These are phyloP conservation scores for Astrocystis sublimbata DNA, from an alignment of 495 filamentous ascomycete genomes.

Conservation along the genomic window DNA sequence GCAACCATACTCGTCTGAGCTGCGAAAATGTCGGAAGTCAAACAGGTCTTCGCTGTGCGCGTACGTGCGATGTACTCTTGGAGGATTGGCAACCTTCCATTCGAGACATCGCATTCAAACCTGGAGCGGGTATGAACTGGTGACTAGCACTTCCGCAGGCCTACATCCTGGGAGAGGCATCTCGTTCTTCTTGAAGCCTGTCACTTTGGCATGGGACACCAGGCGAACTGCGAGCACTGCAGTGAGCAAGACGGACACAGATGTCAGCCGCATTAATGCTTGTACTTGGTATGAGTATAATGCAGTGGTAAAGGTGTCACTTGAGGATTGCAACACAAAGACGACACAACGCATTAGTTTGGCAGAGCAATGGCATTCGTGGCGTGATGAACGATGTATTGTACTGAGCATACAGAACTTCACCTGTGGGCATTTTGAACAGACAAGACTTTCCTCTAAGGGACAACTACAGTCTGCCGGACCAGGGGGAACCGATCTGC, in stretches of 20 bases:
- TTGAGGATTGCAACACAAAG: conserved; percentile 15
- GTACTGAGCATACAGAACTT: background rate
- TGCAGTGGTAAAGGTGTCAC: conserved; percentile 4
- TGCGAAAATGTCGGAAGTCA: conserved; percentile 43
- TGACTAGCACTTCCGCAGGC: conserved; percentile 29
- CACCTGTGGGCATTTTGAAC: background rate
- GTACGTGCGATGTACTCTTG: conserved; percentile 37
- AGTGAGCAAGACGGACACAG: conserved; percentile 45
- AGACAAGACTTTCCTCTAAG: background rate
- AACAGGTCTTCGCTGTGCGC: conserved; percentile 46
- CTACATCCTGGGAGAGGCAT: conserved; percentile 26
- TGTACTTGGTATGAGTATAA: background rate
- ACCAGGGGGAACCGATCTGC: conserved; percentile 2
- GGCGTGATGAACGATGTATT: background rate
- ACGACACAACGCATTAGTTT: conserved; percentile 7
- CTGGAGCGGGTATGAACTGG: conserved; percentile 21
- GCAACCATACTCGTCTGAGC: conserved; percentile 25
- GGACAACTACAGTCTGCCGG: conserved; percentile 8
- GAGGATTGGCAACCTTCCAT: conserved; percentile 57
- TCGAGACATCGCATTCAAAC: conserved; percentile 25
- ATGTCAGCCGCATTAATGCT: background rate
- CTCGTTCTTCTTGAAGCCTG: conserved; percentile 27
- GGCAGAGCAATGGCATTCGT: conserved; percentile 16
- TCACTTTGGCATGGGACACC: conserved; percentile 24
- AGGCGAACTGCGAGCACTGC: conserved; percentile 63